Base-by-base conservation (phyloP, 768 basidiomycete species). In the Leccinum longicurvipes region DNA sequence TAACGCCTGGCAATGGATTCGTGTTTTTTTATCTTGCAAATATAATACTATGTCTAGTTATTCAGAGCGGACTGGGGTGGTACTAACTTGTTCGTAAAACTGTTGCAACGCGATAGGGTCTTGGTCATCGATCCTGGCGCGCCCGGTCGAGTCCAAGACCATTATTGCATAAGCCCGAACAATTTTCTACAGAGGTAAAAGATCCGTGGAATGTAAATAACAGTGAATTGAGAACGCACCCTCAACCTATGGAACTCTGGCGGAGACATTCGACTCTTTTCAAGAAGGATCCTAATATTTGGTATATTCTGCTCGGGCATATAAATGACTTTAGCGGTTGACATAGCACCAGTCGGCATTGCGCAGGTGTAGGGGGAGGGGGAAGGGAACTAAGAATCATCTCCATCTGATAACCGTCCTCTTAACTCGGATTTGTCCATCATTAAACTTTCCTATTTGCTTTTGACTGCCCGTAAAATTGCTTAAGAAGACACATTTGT, bases 61-160 rank as follows among this genome's bases (percentile, higher is more conserved):
- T 31, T 47, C 9, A 3, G 25, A 36, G 31, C 19, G 21, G 11
- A 25, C 10, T 19, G 24, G 29, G 54, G 15, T n/a, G n/a, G n/a
- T 9, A 52, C 59, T 28, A 50, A 67, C 66, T 24, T 41, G 0
- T 4, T 65, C 21, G 24, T 63, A 51, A 25, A 67, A 67, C 2
- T 6, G 11, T 51, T 21, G 44, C 1, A 63, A 39, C 0, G 61
- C 55, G 23, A 3, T 12, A 0, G 57, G 50, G 4, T 55, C 29
- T n/a, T 67, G 66, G 1, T 55, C 46, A 28, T 65, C 66, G 6
- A 58, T 15, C 6, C 23, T 1, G 8, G 52, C 39, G 19, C 10
- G 1, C 6, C 50, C 41, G 24, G 51, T 44, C 24, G 0, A 0
- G 42, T 63, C 54, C 34, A 67, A 25, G 34, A 54, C 1, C 2